These are phyloP conservation scores for Linnemannia hyalina DNA, from an alignment of 192 early-diverging fungal genomes.

Conservation along the genomic window DNA sequence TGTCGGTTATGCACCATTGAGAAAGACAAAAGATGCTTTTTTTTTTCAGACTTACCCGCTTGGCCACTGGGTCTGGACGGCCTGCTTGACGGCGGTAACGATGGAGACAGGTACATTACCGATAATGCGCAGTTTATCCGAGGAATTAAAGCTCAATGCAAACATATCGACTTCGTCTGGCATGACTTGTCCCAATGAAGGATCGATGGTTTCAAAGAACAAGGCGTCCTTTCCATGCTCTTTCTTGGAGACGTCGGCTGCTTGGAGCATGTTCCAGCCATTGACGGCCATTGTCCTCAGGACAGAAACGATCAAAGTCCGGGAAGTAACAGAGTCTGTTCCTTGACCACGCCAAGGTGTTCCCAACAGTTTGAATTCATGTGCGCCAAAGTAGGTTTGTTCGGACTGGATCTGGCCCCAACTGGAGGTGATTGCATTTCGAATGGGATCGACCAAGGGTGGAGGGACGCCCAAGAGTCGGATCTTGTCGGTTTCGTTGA, in stretches of 20 bases:
- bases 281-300: slow-evolving; percentile 24
- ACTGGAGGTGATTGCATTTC: not conserved
- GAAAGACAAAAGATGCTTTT: too few relatives aligned
- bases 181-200: not conserved
- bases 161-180: slow-evolving; percentile 23
- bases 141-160: slow-evolving; percentile 28
- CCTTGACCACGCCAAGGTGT: slow-evolving; percentile 36
- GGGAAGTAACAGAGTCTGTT: slow-evolving; percentile 13
- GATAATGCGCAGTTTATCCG: slow-evolving; percentile 32
- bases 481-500: slow-evolving; percentile 34
- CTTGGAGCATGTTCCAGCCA: slow-evolving; percentile 47
- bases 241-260: slow-evolving; percentile 31
- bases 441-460: not conserved
- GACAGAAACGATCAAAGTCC: slow-evolving; percentile 15
- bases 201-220: slow-evolving; percentile 24
- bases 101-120: slow-evolving; percentile 11
- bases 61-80: slow-evolving; percentile 25
- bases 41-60: slow-evolving; percentile 1
- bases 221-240: slow-evolving; percentile 24
- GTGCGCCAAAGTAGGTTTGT: not conserved
- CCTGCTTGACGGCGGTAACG: not conserved
- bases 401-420: slow-evolving; percentile 41
- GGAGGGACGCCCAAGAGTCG: slow-evolving; percentile 32
- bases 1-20: too few relatives aligned
- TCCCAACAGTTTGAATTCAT: slow-evolving; percentile 39